Evolutionary conservation across 225 moss, liverwort and hornwort species (phyloP).

Genomic region (Asterella californica): DNA sequence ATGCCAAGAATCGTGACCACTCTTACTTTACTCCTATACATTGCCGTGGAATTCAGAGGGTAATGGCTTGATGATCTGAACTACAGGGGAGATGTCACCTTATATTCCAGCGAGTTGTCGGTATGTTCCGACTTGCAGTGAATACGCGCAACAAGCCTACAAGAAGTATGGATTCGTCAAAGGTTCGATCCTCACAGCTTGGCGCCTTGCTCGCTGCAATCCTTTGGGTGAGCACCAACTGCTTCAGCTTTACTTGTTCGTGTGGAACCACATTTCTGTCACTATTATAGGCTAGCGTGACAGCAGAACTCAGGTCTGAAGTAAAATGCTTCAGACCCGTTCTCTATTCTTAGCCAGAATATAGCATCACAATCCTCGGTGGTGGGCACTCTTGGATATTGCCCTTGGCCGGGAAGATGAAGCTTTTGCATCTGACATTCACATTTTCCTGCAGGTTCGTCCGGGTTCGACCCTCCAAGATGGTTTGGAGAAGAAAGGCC

Average conservation of each 20-base stretch:
- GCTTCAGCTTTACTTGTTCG: not conserved
- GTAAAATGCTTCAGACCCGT: too few relatives aligned
- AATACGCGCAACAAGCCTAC: conserved; percentile 87
- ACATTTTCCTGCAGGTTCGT: conserved; percentile 54
- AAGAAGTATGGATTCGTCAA: conserved; percentile 78
- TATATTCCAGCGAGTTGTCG: conserved; percentile 81
- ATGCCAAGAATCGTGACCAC: not conserved
- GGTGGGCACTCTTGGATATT: not conserved
- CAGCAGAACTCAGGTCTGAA: too few relatives aligned
- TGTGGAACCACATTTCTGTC: not conserved
- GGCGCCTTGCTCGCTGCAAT: conserved; percentile 83
- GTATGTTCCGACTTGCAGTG: conserved; percentile 93
- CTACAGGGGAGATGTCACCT: conserved; percentile 77
- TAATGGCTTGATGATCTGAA: not conserved
- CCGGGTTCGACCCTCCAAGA: conserved; percentile 87
- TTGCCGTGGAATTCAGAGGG: not conserved
- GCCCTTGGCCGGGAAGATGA: too few relatives aligned
- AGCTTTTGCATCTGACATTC: not conserved
- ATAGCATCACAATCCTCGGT: too few relatives aligned
- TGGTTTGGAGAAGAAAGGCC: conserved; percentile 86
- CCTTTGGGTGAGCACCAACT: conserved; percentile 50
- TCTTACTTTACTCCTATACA: not conserved
- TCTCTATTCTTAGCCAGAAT: too few relatives aligned
- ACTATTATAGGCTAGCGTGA: too few relatives aligned
- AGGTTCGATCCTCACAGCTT: conserved; percentile 75